These are phyloP conservation scores for Fusarium newnesense DNA, from an alignment of 2,329 filamentous ascomycete genomes.

Conservation along the genomic window DNA sequence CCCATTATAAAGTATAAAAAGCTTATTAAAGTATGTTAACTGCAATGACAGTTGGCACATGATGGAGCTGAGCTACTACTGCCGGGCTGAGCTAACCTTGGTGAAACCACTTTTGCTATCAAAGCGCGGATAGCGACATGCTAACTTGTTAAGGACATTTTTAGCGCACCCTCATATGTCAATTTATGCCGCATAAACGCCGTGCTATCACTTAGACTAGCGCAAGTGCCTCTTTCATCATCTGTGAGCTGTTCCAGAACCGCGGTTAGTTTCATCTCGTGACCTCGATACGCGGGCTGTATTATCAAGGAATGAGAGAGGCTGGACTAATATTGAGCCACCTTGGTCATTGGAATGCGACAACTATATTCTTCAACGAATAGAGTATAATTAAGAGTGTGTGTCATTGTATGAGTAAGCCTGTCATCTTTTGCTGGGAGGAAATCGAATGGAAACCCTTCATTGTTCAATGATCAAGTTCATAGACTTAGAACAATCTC, in stretches of 20 bases:
- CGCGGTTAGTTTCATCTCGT: neutral
- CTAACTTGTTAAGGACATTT: too few relatives aligned
- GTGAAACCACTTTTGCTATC: neutral
- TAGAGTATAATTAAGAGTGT: too few relatives aligned
- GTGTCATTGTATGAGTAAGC: too few relatives aligned
- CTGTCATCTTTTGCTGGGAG: too few relatives aligned
- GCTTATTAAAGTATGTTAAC: neutral
- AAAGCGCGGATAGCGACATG: neutral
- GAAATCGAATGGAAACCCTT: neutral
- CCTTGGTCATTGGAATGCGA: neutral
- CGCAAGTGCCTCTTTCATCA: neutral
- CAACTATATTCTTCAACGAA: neutral
- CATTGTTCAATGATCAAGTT: fast-evolving
- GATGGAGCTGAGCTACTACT: neutral
- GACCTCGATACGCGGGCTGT: neutral
- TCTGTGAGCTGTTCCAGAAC: neutral
- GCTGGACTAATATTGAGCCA: neutral
- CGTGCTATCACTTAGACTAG: neutral
- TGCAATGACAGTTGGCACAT: neutral
- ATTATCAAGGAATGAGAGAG: neutral
- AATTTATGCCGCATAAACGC: neutral
- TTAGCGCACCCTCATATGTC: neutral
- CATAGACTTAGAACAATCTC: neutral
- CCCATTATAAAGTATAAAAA: neutral
- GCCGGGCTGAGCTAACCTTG: neutral